These are phyloP conservation scores for Patellaria atrata DNA, from an alignment of 495 filamentous ascomycete genomes.

Conservation along the genomic window DNA sequence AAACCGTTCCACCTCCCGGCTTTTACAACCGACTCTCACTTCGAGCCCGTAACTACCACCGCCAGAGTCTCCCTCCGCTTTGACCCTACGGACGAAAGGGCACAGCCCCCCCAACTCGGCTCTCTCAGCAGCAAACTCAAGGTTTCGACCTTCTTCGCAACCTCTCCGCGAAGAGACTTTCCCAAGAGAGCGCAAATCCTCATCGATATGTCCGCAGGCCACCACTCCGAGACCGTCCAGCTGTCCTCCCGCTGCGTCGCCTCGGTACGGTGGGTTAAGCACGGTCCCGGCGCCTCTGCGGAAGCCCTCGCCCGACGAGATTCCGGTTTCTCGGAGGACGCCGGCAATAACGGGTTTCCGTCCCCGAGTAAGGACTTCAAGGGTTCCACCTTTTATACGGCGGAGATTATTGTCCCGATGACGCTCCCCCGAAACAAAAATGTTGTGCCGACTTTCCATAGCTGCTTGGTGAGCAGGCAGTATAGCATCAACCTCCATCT, in stretches of 20 bases:
- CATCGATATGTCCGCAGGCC: conserved; percentile 40
- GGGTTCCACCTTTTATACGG: conserved; percentile 43
- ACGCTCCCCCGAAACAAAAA: conserved; percentile 52
- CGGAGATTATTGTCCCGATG: conserved; percentile 59
- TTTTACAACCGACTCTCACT: conserved; percentile 1
- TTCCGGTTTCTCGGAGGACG: conserved; percentile 35
- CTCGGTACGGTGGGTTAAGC: conserved; percentile 51
- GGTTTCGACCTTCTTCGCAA: conserved; percentile 58
- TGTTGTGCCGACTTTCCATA: conserved; percentile 80
- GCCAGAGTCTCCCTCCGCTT: conserved; percentile 60
- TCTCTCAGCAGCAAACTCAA: conserved; percentile 56
- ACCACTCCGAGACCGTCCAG: conserved; percentile 46
- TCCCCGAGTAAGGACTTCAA: conserved; percentile 30
- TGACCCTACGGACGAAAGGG: conserved; percentile 45
- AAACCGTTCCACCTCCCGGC: conserved; percentile 44
- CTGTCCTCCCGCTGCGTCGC: conserved; percentile 52
- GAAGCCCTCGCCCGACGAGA: conserved; percentile 35
- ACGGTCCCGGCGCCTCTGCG: conserved; percentile 14
- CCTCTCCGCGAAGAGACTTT: conserved; percentile 32
- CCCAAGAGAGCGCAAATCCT: conserved; percentile 34
- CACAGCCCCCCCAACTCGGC: conserved; percentile 52
- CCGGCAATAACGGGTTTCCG: conserved; percentile 19
- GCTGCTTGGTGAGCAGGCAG: conserved; percentile 65
- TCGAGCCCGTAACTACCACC: conserved; percentile 34
- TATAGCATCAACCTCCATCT: conserved; percentile 63